Percentiles rank a stretch among this genome's conserved stretches.
Conservation (phyloP, 2,329 filamentous ascomycete species). For the Xylaria sp. region DNA sequence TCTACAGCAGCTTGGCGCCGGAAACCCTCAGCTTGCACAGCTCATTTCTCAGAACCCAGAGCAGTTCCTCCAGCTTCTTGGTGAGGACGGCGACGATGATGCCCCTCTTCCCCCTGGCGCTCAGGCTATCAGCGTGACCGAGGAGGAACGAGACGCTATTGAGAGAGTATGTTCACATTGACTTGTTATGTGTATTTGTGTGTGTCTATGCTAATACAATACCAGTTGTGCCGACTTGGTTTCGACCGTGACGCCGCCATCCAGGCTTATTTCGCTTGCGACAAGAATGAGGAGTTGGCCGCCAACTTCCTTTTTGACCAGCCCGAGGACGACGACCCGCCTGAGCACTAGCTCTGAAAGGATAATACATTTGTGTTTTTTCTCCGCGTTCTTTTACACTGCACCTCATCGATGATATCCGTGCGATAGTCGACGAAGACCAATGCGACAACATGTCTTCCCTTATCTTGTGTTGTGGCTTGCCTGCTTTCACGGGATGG, state of each 20-base stretch:
- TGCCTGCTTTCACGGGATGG: slow-evolving; percentile 3
- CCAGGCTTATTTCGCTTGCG: slow-evolving; percentile 97
- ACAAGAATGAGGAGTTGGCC: slow-evolving; percentile 98
- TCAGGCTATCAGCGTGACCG: slow-evolving; percentile 84
- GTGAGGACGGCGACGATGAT: slow-evolving; percentile 82
- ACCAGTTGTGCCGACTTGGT: slow-evolving; percentile 80
- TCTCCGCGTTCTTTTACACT: slow-evolving; percentile 12
- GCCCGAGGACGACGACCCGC: slow-evolving; percentile 72
- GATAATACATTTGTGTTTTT: slow-evolving; percentile 8
- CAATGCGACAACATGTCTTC: slow-evolving; percentile 12
- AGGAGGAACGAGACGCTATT: slow-evolving; percentile 94
- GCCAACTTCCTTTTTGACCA: slow-evolving; percentile 98
- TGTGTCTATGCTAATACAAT: slow-evolving; percentile 12
- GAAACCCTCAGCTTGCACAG: slow-evolving; percentile 90
- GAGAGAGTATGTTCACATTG: slow-evolving; percentile 62
- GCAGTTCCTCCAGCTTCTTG: slow-evolving; percentile 83
- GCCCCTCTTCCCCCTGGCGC: slow-evolving; percentile 80
- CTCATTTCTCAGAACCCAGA: slow-evolving; percentile 89
- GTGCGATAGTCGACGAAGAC: slow-evolving; percentile 7
- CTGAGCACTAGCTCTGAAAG: slow-evolving; percentile 36
- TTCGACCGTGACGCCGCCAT: slow-evolving; percentile 92
- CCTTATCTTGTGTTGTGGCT: slow-evolving; percentile 6
- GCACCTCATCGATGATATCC: slow-evolving; percentile 18
- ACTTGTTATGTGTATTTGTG: background rate
- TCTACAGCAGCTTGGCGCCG: slow-evolving; percentile 87